phyloP scores from a whole-genome alignment of 2,329 filamentous ascomycete species.

The Blumeriella jaapii region DNA sequence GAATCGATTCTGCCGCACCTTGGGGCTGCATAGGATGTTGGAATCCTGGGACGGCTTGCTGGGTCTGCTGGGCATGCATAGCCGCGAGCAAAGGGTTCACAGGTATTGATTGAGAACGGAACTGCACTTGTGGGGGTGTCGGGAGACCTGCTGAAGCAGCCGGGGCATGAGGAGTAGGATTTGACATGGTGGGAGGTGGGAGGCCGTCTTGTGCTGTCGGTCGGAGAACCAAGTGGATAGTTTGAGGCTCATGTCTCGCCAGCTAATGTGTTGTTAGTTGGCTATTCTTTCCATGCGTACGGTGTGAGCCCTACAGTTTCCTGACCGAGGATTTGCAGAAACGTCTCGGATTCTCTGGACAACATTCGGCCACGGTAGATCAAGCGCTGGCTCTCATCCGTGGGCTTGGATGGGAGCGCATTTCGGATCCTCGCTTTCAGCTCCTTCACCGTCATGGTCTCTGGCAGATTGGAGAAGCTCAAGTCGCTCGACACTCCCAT shows the following conservation, averaged over 20 bases:
- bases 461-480: conserved; percentile 36
- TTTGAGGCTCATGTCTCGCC: conserved; percentile 35
- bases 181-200: conserved; percentile 1
- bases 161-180: conserved; percentile 1
- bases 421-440: conserved; percentile 48
- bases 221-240: conserved; percentile 42
- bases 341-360: conserved; percentile 40
- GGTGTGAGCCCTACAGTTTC: conserved; percentile 28
- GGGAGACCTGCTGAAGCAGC: conserved; percentile 8
- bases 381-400: conserved; percentile 44
- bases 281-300: conserved; percentile 6
- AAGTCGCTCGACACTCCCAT: conserved; percentile 40
- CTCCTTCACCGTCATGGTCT: conserved; percentile 41
- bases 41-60: conserved; percentile 19
- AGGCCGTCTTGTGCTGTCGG: conserved; percentile 24
- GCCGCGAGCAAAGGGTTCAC: conserved; percentile 9
- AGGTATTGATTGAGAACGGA: conserved; percentile 17
- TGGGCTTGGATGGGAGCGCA: conserved; percentile 36
- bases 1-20: conserved; percentile 13
- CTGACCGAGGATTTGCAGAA: conserved; percentile 45
- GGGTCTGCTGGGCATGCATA: conserved; percentile 15
- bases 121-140: conserved; percentile 7
- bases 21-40: conserved; percentile 22
- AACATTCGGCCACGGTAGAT: conserved; percentile 50
- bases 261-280: conserved; percentile 28